Conservation (phyloP, 2,329 filamentous ascomycete species). For the Rasamsonia emersonii region DNA sequence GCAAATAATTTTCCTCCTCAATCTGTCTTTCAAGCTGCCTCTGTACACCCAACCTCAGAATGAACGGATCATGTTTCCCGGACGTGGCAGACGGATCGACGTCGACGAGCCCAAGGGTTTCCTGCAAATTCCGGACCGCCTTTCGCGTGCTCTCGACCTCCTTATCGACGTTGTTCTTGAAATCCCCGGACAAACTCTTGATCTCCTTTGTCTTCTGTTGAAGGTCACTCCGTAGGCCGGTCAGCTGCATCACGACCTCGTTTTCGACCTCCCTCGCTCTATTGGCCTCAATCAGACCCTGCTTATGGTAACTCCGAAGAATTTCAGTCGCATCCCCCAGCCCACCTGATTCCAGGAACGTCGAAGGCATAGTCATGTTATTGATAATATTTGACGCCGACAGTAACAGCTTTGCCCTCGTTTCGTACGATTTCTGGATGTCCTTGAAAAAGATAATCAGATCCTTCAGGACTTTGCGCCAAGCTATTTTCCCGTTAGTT, state of each 20-base stretch:
- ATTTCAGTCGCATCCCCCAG: slow-evolving; percentile 79
- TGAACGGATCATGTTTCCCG: slow-evolving; percentile 86
- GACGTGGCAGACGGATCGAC: slow-evolving; percentile 64
- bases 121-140: slow-evolving; percentile 71
- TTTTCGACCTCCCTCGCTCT: slow-evolving; percentile 86
- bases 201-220: slow-evolving; percentile 98
- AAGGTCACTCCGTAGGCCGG: slow-evolving; percentile 76
- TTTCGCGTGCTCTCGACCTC: slow-evolving; percentile 80
- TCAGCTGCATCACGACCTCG: slow-evolving; percentile 82
- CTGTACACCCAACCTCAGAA: slow-evolving; percentile 78
- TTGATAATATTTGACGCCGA: slow-evolving; percentile 80
- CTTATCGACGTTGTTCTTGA: slow-evolving; percentile 93
- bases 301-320: slow-evolving; percentile 73
- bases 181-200: slow-evolving; percentile 84
- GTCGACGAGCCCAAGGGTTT: slow-evolving; percentile 70
- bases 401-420: slow-evolving; percentile 68
- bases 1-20: slow-evolving; percentile 94
- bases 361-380: slow-evolving; percentile 64
- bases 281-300: slow-evolving; percentile 67
- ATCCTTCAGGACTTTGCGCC: slow-evolving; percentile 92
- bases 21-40: slow-evolving; percentile 86
- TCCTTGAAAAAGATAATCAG: slow-evolving; percentile 91
- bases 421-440: slow-evolving; percentile 81
- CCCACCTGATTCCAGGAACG: slow-evolving; percentile 73
- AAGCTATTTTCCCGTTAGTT: slow-evolving; percentile 48